Conservation (phyloP, 1,284 basidiomycete genomes). For the Leccinum pallidistipes region DNA sequence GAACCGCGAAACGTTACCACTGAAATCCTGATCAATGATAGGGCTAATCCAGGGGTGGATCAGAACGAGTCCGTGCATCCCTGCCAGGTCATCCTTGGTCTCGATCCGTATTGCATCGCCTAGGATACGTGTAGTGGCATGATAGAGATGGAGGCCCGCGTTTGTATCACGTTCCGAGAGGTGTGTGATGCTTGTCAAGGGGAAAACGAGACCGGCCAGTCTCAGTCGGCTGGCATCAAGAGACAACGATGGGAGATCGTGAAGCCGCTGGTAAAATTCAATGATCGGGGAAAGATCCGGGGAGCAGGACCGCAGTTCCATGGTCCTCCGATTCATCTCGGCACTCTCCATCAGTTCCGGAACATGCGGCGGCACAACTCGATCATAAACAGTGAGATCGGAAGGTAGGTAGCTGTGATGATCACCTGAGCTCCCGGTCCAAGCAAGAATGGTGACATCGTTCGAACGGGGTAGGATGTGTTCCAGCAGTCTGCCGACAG, state of each 20-base stretch:
- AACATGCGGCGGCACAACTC: neutral
- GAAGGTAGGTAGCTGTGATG: neutral
- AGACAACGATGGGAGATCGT: neutral
- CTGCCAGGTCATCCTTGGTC: neutral
- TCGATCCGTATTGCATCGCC: neutral
- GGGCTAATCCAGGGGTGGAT: neutral
- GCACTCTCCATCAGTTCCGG: neutral
- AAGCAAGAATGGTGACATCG: neutral
- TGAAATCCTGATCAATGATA: neutral
- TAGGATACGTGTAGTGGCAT: neutral
- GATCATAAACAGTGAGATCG: neutral
- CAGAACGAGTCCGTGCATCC: neutral
- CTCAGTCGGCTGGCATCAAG: neutral
- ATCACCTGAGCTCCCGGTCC: neutral
- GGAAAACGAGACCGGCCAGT: neutral
- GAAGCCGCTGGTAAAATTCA: neutral
- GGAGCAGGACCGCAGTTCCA: accelerated
- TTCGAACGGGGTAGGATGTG: neutral
- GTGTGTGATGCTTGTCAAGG: neutral
- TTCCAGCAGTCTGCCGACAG: neutral
- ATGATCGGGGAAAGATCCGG: neutral
- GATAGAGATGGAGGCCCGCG: neutral
- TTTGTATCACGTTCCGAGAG: neutral
- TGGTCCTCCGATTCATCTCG: neutral
- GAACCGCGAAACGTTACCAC: neutral